Evolutionary conservation across 805 yeast species (phyloP), one percentile per base, ranked within the genome.

Genomic region (Clavispora carvajalis): DNA sequence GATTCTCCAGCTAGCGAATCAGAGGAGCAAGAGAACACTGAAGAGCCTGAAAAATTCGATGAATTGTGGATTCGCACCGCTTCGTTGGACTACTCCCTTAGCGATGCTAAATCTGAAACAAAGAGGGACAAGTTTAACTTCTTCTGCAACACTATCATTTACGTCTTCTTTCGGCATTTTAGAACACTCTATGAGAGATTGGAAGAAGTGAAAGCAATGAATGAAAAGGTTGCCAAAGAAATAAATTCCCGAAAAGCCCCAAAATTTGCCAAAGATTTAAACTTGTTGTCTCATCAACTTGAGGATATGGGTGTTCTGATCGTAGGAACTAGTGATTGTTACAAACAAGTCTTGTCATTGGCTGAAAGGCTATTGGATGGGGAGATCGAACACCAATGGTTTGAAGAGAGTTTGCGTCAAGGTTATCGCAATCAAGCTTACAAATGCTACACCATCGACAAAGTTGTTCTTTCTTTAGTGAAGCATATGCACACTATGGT

Each of bases 351-450:
- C n/a, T 67, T 93, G 43, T 71, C 68, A 3, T 71, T 93, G 41
- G 78, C 95, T 43, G 87, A 79, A 49, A 77, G 79, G 48, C 69
- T 88, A 38, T 83, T 93, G 48, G 93, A 87, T 49, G 95, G 95
- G 22, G 93, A 88, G 26, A 65, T 93, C 36, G 99, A 93, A 56
- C 95, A 87, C 47, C 93, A 84, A 61, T 82, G 89, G 84, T 95
- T 85, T 60, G 99, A 93, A 67, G 99, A 93, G 62, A 77, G 95
- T 13, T 65, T 93, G 44, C 86, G 99, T 47, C 97, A 91, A 69
- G 96, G 95, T 0, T 93, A 85, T 67, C 78, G 93, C 55, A 93
- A 91, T 65, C 83, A 82, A 46, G 99, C 98, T 0, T 93, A 85
- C 69, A 88, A 88, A 60, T 65, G 93, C 41, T 91, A 89, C 67